Percentiles rank a stretch among this genome's conserved stretches.
Evolutionary conservation across 306 rosid species (phyloP).

Genomic region (Leucaena leucocephala): DNA sequence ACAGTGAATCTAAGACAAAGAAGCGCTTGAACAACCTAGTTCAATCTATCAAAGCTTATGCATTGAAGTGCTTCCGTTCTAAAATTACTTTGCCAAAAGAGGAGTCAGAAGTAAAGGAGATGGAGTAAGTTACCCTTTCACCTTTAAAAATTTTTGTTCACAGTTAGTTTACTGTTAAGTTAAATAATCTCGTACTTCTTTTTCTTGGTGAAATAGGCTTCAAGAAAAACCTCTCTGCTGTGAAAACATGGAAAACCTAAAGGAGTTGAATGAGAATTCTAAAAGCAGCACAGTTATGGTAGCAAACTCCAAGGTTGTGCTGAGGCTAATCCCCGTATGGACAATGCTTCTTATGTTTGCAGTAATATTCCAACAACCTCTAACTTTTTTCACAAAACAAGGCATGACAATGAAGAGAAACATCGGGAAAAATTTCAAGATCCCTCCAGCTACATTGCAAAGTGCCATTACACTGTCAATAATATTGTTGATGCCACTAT

Average conservation of each 20-base stretch:
- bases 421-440: conserved; percentile 65
- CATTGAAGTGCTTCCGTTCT: neutral
- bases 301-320: conserved; percentile 56
- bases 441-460: conserved; percentile 97
- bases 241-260: neutral
- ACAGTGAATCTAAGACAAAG: neutral
- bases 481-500: conserved; percentile 80
- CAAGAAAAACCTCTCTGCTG: conserved; percentile 3
- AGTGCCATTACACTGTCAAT: conserved; percentile 77
- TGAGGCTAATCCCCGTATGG: conserved; percentile 85
- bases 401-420: conserved; percentile 95
- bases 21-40: neutral
- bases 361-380: conserved; percentile 88
- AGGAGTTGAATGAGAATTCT: conserved; percentile 38
- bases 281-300: conserved; percentile 36
- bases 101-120: neutral
- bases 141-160: neutral
- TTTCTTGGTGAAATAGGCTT: conserved; percentile 2
- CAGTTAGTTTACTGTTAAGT: neutral
- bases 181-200: neutral
- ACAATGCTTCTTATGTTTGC: conserved; percentile 92
- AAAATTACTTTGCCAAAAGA: conserved; percentile 1
- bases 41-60: neutral
- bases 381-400: conserved; percentile 92
- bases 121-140: conserved; percentile 9